A percentile compares a stretch with the other conserved stretches of the same genome.
phyloP scores from a whole-genome alignment of 129 eudicot genomes.

The Cynara cardunculus region DNA sequence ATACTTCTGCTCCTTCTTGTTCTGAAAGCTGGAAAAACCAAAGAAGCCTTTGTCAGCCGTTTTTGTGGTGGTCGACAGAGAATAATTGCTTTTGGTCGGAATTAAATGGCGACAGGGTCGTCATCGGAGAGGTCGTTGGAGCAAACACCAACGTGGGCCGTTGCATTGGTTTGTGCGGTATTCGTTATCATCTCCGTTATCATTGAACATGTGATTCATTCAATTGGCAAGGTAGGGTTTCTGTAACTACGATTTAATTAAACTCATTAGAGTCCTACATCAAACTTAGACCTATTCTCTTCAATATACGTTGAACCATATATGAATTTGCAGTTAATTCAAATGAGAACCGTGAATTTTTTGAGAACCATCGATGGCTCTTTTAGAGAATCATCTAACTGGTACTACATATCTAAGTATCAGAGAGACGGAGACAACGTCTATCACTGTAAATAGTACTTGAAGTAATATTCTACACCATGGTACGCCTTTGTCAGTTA shows the following conservation, averaged over 20 bases:
- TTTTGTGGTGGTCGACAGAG: background rate
- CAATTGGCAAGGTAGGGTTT: conserved; percentile 53
- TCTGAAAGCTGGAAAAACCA: conserved; percentile 7
- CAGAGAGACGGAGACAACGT: no score
- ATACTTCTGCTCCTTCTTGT: conserved; percentile 6
- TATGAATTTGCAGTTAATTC: background rate
- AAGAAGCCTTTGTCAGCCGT: background rate
- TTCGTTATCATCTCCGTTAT: conserved; percentile 59
- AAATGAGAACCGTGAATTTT: background rate
- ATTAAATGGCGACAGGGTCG: conserved; percentile 44
- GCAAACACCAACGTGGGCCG: conserved; percentile 90
- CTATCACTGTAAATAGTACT: background rate
- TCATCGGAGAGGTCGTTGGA: conserved; percentile 48
- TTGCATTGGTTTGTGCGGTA: conserved; percentile 67
- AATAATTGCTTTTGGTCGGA: background rate
- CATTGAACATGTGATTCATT: conserved; percentile 67
- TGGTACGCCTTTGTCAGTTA: no score
- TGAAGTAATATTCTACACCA: background rate
- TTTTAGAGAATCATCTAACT: no score
- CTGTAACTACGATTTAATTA: background rate
- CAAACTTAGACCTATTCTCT: background rate
- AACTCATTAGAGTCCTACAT: background rate
- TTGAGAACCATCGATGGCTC: background rate
- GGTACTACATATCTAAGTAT: no score
- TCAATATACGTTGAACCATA: background rate